phyloP scores from a whole-genome alignment of 2,329 filamentous ascomycete genomes.

The Alternaria sp. region DNA sequence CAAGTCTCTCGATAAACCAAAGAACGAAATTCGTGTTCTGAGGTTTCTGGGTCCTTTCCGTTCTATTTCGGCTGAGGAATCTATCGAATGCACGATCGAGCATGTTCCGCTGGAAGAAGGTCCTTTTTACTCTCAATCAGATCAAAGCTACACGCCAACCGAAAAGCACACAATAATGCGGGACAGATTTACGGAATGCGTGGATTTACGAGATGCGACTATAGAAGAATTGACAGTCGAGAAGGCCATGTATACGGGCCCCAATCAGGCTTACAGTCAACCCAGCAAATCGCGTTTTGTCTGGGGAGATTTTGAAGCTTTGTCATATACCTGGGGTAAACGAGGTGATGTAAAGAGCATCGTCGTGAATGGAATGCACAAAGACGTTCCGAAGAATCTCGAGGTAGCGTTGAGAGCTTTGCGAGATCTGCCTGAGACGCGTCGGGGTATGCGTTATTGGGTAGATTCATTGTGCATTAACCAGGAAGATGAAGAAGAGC shows the following conservation, averaged over 20 bases:
- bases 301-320: neutral
- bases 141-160: too few species aligned
- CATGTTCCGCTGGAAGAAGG: neutral
- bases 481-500: neutral
- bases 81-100: too few species aligned
- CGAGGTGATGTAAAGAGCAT: neutral
- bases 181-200: too few species aligned
- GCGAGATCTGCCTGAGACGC: neutral
- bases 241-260: too few species aligned
- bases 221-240: neutral
- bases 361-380: rapidly evolving
- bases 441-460: neutral
- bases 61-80: too few species aligned
- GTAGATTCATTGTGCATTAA: neutral
- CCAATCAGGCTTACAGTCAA: rapidly evolving
- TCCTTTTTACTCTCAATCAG: neutral
- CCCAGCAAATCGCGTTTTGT: neutral
- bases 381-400: neutral
- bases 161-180: too few species aligned
- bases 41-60: too few species aligned
- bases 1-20: too few species aligned
- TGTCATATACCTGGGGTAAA: neutral
- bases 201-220: too few species aligned
- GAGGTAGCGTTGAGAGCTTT: neutral
- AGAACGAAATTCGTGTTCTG: too few species aligned